Conservation (phyloP, 352 stramenopile species). For the Globisporangium middletonii region DNA sequence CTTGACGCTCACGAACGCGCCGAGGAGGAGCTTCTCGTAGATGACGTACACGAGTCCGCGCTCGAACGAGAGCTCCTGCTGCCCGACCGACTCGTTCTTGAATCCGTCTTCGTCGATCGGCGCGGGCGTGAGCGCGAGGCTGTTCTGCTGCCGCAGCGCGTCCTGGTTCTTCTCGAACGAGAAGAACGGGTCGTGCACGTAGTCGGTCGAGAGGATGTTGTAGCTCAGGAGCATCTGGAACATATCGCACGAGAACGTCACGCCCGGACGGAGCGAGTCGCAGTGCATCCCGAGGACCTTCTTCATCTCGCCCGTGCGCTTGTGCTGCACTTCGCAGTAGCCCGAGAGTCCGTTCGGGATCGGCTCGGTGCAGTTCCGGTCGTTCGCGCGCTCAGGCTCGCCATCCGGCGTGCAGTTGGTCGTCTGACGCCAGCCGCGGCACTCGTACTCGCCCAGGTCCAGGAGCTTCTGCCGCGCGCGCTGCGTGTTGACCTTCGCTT, state of each 20-base stretch:
- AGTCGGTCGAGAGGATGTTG: slow-evolving; percentile 24
- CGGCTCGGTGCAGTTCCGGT: slow-evolving; percentile 28
- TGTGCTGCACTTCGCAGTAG: slow-evolving; percentile 42
- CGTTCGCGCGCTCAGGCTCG: slow-evolving; percentile 17
- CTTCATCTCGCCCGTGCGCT: slow-evolving; percentile 15
- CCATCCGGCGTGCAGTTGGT: slow-evolving; percentile 34
- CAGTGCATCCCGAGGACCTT: slow-evolving; percentile 60
- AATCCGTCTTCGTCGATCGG: neutral
- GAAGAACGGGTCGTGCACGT: slow-evolving; percentile 38
- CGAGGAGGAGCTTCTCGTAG: slow-evolving; percentile 40
- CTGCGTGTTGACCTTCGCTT: too few relatives aligned
- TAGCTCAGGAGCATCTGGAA: slow-evolving; percentile 39
- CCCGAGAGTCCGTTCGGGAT: slow-evolving; percentile 34
- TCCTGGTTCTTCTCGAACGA: slow-evolving; percentile 23
- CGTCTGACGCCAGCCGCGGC: slow-evolving; percentile 41
- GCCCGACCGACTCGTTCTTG: slow-evolving; percentile 6
- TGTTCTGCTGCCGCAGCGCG: slow-evolving; percentile 15
- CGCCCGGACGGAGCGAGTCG: slow-evolving; percentile 34
- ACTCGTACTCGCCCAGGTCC: slow-evolving; percentile 27
- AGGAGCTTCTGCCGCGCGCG: too few relatives aligned
- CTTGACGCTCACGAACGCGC: slow-evolving; percentile 42
- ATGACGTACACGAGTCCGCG: slow-evolving; percentile 46
- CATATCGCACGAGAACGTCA: slow-evolving; percentile 34
- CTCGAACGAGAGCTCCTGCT: slow-evolving; percentile 17
- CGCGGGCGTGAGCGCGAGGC: slow-evolving; percentile 14